Conservation (phyloP, 1,284 basidiomycete species). For the Sporisorium sorghi region DNA sequence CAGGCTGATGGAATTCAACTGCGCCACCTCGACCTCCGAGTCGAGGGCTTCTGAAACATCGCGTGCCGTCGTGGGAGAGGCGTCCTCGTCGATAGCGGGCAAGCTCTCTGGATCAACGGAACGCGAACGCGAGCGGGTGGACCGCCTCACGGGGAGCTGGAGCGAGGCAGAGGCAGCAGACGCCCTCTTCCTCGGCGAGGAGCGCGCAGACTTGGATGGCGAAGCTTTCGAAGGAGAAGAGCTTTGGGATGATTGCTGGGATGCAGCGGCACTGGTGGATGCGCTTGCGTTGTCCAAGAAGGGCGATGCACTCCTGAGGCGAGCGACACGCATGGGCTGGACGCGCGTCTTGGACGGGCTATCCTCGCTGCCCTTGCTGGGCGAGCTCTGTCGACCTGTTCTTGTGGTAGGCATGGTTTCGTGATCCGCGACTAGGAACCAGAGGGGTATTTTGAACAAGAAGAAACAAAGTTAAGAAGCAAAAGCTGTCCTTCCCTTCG, state of each 20-base stretch:
- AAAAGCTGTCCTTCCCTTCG: too few relatives aligned
- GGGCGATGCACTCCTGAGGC: slow-evolving; percentile 45
- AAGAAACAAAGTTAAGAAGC: background rate
- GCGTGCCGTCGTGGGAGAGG: background rate
- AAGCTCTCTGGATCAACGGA: slow-evolving; percentile 29
- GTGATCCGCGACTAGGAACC: too few relatives aligned
- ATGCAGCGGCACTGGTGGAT: slow-evolving; percentile 17
- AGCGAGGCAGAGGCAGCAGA: slow-evolving; percentile 27
- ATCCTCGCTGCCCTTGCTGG: slow-evolving; percentile 28
- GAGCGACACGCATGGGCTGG: slow-evolving; percentile 46
- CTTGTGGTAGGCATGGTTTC: slow-evolving; percentile 37
- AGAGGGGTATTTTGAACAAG: background rate
- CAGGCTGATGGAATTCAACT: slow-evolving; percentile 1
- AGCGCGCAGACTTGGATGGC: slow-evolving; percentile 27
- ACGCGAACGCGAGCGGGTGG: slow-evolving; percentile 45
- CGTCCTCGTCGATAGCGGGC: slow-evolving; percentile 24
- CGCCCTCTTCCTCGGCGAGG: slow-evolving; percentile 37
- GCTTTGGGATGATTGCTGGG: slow-evolving; percentile 20
- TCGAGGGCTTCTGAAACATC: slow-evolving; percentile 10
- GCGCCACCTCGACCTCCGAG: slow-evolving; percentile 13
- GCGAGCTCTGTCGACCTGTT: slow-evolving; percentile 46
- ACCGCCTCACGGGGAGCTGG: slow-evolving; percentile 23
- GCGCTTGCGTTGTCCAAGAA: slow-evolving; percentile 32
- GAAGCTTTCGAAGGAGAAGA: slow-evolving; percentile 13
- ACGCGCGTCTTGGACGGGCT: slow-evolving; percentile 44